Conservation (phyloP, 2,329 filamentous ascomycete species). For the Metarhizium guizhouense region DNA sequence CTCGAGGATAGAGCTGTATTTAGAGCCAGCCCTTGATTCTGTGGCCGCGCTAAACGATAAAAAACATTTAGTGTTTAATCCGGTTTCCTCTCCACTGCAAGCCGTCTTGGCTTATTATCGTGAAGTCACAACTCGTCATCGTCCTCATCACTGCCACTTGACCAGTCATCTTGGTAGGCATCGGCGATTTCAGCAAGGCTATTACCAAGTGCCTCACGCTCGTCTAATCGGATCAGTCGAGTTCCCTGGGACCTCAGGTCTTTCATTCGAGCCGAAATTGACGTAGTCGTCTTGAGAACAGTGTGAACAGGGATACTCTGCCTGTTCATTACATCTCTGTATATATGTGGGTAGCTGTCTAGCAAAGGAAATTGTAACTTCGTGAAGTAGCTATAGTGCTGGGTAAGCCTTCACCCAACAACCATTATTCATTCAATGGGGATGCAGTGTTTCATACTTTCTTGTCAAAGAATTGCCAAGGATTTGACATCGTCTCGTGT, state of each 20-base stretch:
- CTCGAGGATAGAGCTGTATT: background rate
- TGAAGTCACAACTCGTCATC: constrained; percentile 45
- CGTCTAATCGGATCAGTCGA: constrained; percentile 60
- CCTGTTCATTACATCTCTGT: constrained; percentile 34
- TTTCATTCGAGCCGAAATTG: constrained; percentile 61
- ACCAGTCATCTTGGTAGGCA: constrained; percentile 83
- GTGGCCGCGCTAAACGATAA: background rate
- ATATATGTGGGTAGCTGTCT: constrained; percentile 76
- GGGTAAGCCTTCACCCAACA: background rate
- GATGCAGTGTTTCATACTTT: constrained; percentile 12
- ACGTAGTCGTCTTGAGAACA: constrained; percentile 64
- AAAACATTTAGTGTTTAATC: background rate
- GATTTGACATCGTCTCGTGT: constrained; percentile 11
- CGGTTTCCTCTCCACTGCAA: background rate
- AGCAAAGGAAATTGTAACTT: constrained; percentile 48
- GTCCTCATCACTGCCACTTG: constrained; percentile 63
- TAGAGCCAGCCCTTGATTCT: background rate
- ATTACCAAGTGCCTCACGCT: constrained; percentile 76
- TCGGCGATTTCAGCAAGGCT: constrained; percentile 75
- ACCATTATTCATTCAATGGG: background rate
- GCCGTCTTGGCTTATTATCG: background rate
- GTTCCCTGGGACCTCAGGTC: constrained; percentile 54
- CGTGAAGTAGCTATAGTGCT: constrained; percentile 5
- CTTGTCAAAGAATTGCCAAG: constrained; percentile 19
- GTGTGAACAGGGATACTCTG: constrained; percentile 35